phyloP scores from a whole-genome alignment of 2,329 filamentous ascomycete species.

The Neopestalotiopsis sp. region DNA sequence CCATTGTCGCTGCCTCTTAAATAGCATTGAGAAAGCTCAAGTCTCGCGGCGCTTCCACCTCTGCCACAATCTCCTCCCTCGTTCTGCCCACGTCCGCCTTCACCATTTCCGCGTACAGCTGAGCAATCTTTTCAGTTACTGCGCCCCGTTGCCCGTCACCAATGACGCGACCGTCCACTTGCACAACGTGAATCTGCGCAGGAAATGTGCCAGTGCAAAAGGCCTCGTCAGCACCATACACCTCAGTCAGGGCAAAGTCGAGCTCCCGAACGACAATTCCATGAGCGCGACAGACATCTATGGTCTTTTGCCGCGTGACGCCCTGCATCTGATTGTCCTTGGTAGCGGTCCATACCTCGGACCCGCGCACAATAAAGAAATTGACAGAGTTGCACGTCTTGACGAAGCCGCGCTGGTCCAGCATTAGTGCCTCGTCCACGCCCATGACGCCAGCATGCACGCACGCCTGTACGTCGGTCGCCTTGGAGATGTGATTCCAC shows the following conservation, averaged over 20 bases:
- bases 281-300: constrained; percentile 33
- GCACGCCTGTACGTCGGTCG: constrained; percentile 36
- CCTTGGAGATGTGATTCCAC: constrained; percentile 38
- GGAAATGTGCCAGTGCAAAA: constrained; percentile 38
- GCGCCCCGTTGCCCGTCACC: constrained; percentile 29
- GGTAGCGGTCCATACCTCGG: constrained; percentile 37
- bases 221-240: constrained; percentile 36
- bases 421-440: constrained; percentile 36
- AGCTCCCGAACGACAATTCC: constrained; percentile 32
- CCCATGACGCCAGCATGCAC: constrained; percentile 35
- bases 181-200: constrained; percentile 31
- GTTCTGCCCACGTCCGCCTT: constrained; percentile 25
- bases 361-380: constrained; percentile 37
- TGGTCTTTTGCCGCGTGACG: constrained; percentile 36
- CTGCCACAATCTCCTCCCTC: constrained; percentile 26
- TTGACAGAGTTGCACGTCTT: constrained; percentile 40
- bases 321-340: constrained; percentile 38
- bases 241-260: constrained; percentile 35
- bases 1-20: neutral
- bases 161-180: constrained; percentile 30
- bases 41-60: constrained; percentile 22
- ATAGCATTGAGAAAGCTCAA: neutral
- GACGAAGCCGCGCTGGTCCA: constrained; percentile 34
- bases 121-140: constrained; percentile 29
- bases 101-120: constrained; percentile 29